phyloP scores from a whole-genome alignment of 257 asterid genomes.

The Lycium ferocissimum region DNA sequence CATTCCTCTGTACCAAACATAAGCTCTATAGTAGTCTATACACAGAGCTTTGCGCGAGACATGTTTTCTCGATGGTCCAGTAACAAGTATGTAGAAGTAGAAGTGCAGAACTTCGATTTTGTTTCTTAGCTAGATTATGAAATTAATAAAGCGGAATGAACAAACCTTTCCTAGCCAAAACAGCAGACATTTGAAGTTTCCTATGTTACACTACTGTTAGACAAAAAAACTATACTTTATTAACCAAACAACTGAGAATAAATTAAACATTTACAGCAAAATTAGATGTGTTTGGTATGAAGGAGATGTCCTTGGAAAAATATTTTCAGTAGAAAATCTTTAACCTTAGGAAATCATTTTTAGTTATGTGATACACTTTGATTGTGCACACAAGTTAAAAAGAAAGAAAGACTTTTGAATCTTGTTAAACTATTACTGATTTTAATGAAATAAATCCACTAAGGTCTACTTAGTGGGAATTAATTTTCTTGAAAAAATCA shows the following conservation, averaged over 20 bases:
- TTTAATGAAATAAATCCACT: neutral
- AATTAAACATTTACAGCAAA: neutral
- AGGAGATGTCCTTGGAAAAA: neutral
- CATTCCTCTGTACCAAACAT: neutral
- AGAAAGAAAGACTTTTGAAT: neutral
- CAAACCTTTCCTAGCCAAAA: neutral
- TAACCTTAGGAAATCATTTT: neutral
- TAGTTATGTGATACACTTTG: neutral
- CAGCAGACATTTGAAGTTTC: neutral
- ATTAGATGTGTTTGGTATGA: neutral
- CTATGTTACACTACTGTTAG: neutral
- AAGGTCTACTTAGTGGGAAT: neutral
- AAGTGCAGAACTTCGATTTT: constrained; percentile 8
- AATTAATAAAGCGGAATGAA: neutral
- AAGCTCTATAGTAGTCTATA: neutral
- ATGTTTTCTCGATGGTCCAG: neutral
- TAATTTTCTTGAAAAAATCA: too few species aligned
- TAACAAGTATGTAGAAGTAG: neutral
- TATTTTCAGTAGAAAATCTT: neutral
- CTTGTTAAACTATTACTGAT: too few species aligned
- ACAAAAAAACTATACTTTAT: constrained; percentile 1
- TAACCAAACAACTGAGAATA: neutral
- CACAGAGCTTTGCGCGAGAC: neutral
- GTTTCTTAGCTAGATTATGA: neutral
- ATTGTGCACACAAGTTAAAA: neutral